Evolutionary conservation across 75 land plant genomes (phyloP).

Genomic region (Picea sitchensis): DNA sequence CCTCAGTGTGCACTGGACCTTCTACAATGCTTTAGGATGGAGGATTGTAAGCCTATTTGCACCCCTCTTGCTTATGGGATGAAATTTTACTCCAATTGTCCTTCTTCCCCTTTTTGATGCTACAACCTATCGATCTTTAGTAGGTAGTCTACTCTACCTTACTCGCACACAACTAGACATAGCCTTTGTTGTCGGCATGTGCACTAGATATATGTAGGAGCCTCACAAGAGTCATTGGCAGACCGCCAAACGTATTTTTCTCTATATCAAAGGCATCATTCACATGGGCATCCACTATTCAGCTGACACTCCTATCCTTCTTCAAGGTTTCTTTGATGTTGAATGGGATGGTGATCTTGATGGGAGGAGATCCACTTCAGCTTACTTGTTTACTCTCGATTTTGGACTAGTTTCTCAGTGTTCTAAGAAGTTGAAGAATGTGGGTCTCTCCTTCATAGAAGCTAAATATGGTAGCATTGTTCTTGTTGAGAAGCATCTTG

Average conservation of each 20-base stretch:
- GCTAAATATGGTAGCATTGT: slow-evolving; percentile 34
- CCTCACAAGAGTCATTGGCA: slow-evolving; percentile 23
- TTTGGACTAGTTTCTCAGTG: slow-evolving; percentile 14
- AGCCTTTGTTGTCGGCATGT: slow-evolving; percentile 20
- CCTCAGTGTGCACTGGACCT: slow-evolving; percentile 12
- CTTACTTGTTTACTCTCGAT: slow-evolving; percentile 19
- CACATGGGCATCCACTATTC: slow-evolving; percentile 5
- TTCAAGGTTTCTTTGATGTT: slow-evolving; percentile 13
- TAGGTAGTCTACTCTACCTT: slow-evolving; percentile 10
- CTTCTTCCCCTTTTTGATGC: not conserved
- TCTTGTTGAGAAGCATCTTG: slow-evolving; percentile 12
- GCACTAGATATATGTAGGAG: slow-evolving; percentile 19
- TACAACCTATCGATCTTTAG: no score
- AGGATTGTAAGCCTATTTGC: slow-evolving; percentile 3
- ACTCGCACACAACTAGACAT: slow-evolving; percentile 38
- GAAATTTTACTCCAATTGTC: not conserved
- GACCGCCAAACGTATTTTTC: slow-evolving; percentile 29
- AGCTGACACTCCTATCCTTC: not conserved
- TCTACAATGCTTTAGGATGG: not conserved
- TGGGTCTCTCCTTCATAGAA: slow-evolving; percentile 25
- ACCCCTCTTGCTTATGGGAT: slow-evolving; percentile 10
- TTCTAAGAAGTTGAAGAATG: slow-evolving; percentile 21
- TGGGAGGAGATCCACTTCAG: slow-evolving; percentile 14
- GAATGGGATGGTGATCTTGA: slow-evolving; percentile 29
- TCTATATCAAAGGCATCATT: slow-evolving; percentile 34